Evolutionary conservation across 306 rosid species (phyloP).

Genomic region (Crotalaria pallida): DNA sequence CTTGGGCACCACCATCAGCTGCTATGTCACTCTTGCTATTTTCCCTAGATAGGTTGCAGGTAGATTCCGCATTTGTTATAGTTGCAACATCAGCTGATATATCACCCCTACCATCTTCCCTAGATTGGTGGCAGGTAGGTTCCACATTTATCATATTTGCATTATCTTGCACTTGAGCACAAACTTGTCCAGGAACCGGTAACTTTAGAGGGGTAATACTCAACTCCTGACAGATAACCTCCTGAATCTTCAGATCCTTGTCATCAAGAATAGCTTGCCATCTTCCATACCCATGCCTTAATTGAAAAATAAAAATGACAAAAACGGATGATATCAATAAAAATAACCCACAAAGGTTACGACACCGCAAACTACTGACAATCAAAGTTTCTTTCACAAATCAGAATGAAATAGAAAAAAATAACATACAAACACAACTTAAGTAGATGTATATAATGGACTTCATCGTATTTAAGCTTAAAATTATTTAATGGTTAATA

Average conservation of each 20-base stretch:
- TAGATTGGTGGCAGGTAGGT: constrained; percentile 32
- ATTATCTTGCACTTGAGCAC: constrained; percentile 57
- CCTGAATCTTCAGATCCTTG: constrained; percentile 84
- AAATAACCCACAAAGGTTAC: constrained; percentile 7
- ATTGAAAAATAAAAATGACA: not conserved
- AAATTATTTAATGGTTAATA: not conserved
- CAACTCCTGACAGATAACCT: constrained; percentile 87
- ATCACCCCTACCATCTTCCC: constrained; percentile 43
- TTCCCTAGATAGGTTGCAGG: constrained; percentile 53
- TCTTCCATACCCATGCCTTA: constrained; percentile 96
- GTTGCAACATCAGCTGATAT: constrained; percentile 29
- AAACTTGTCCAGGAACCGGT: constrained; percentile 61
- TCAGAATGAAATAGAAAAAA: constrained; percentile 6
- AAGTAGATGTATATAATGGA: not conserved
- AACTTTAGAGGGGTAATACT: constrained; percentile 75
- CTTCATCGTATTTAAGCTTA: not conserved
- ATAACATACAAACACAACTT: constrained; percentile 1
- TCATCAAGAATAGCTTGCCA: constrained; percentile 98
- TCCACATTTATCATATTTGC: constrained; percentile 33
- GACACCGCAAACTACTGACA: not conserved
- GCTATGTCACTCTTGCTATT: constrained; percentile 54
- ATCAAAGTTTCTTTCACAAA: not conserved
- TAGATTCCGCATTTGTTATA: not conserved
- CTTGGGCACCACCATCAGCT: constrained; percentile 53
- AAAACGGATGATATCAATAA: constrained; percentile 3